phyloP scores from a whole-genome alignment of 78 protist genomes.

The Cavenderia fasciculata region DNA sequence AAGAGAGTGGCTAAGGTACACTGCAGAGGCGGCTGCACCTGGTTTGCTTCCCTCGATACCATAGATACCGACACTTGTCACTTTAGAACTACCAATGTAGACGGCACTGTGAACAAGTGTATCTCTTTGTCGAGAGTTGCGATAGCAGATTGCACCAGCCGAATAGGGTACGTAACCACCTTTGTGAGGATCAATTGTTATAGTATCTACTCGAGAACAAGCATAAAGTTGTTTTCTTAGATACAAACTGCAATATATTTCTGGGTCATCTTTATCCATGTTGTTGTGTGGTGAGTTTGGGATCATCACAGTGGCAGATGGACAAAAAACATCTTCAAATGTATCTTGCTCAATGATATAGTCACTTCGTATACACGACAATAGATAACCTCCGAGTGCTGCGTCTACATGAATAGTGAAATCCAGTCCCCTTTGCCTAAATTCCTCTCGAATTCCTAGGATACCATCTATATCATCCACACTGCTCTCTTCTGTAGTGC shows the following conservation, averaged over 20 bases:
- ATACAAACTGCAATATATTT: neutral
- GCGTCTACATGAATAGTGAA: conserved; percentile 17
- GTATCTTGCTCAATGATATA: neutral
- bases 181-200: conserved; percentile 1
- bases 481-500: neutral
- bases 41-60: conserved; percentile 3
- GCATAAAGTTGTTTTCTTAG: neutral
- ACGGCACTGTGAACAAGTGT: neutral
- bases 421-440: neutral
- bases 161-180: neutral
- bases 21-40: neutral
- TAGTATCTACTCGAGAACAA: neutral
- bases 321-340: neutral
- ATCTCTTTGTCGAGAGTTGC: neutral
- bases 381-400: neutral
- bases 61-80: neutral
- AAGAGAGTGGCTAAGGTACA: neutral
- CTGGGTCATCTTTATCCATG: neutral
- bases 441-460: neutral
- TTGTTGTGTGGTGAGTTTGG: neutral
- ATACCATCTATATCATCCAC: conserved; percentile 2
- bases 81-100: neutral
- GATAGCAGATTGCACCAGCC: neutral
- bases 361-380: neutral
- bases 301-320: neutral